Evolutionary conservation across 2,329 filamentous ascomycete species (phyloP).

Genomic region (Colletotrichum melonis): DNA sequence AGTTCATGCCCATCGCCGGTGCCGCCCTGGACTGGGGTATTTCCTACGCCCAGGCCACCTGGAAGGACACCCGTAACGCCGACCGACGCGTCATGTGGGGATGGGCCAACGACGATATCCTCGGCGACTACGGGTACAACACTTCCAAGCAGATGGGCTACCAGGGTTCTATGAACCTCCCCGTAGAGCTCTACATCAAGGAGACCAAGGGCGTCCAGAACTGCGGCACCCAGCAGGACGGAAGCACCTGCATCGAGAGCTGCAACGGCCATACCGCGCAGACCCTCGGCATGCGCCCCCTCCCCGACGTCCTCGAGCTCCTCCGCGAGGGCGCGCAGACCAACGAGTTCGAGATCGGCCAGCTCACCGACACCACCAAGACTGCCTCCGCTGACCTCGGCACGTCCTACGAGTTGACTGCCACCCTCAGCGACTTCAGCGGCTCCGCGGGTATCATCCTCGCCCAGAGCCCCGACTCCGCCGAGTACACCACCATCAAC

Average conservation of each 20-base stretch:
- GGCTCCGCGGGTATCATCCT: slow-evolving; percentile 31
- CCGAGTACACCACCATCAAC: slow-evolving; percentile 33
- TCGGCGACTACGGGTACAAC: slow-evolving; percentile 1
- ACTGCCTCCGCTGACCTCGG: slow-evolving; percentile 21
- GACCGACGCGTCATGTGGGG: slow-evolving; percentile 35
- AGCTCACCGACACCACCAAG: slow-evolving; percentile 13
- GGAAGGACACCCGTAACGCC: slow-evolving; percentile 28
- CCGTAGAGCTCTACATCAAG: slow-evolving; percentile 35
- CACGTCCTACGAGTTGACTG: slow-evolving; percentile 34
- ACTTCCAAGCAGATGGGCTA: slow-evolving; percentile 34
- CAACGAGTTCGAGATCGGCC: slow-evolving; percentile 22
- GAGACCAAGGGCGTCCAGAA: slow-evolving; percentile 33
- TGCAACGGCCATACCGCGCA: slow-evolving; percentile 26
- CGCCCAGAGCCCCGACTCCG: slow-evolving; percentile 33
- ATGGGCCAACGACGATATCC: slow-evolving; percentile 35
- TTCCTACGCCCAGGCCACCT: slow-evolving; percentile 35
- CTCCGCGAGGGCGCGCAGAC: slow-evolving; percentile 30
- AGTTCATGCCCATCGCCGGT: slow-evolving; percentile 31
- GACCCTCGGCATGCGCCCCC: slow-evolving; percentile 33
- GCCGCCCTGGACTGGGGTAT: slow-evolving; percentile 37
- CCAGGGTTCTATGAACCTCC: slow-evolving; percentile 34
- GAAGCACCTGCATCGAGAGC: slow-evolving; percentile 29
- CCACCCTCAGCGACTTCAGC: slow-evolving; percentile 24
- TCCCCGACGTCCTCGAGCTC: slow-evolving; percentile 31
- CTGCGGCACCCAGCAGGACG: slow-evolving; percentile 32